These are phyloP conservation scores for Coffea humblotiana DNA, from an alignment of 305 asterid genomes.

Conservation along the genomic window DNA sequence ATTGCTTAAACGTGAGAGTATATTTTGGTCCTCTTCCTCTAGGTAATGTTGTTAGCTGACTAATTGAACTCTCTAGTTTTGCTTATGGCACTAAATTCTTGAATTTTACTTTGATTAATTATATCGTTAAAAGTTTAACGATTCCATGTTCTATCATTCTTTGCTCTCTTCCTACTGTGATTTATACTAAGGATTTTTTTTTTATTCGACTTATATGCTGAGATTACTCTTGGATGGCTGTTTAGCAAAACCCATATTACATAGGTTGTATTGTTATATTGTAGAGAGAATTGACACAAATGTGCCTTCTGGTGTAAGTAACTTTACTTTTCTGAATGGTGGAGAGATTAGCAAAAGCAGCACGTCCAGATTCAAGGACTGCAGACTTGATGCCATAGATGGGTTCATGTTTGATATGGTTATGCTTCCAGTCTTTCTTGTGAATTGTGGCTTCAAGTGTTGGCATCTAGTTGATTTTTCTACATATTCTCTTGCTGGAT, in stretches of 20 bases:
- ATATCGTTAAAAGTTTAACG: not conserved
- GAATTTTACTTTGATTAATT: not conserved
- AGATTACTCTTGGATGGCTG: not conserved
- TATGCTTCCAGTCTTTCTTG: not conserved
- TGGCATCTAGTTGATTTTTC: not conserved
- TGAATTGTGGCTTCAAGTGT: not conserved
- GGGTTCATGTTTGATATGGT: not conserved
- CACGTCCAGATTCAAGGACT: not conserved
- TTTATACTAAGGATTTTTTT: no score
- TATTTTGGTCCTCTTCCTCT: not conserved
- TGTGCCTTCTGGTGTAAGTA: not conserved
- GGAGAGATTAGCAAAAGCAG: not conserved
- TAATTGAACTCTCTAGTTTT: not conserved
- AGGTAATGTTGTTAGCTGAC: not conserved
- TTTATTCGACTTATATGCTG: not conserved
- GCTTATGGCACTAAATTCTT: not conserved
- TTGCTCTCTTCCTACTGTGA: no score
- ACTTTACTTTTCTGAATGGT: no score
- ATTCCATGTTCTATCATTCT: not conserved
- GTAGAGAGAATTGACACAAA: not conserved
- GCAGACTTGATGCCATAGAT: not conserved
- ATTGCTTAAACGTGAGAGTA: not conserved
- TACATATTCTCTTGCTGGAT: no score
- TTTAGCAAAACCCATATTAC: not conserved
- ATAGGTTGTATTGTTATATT: not conserved